A percentile compares a stretch with the other conserved stretches of the same genome.
Evolutionary conservation across 2,329 filamentous ascomycete species (phyloP).

Genomic region (Sporothrix mexicana): DNA sequence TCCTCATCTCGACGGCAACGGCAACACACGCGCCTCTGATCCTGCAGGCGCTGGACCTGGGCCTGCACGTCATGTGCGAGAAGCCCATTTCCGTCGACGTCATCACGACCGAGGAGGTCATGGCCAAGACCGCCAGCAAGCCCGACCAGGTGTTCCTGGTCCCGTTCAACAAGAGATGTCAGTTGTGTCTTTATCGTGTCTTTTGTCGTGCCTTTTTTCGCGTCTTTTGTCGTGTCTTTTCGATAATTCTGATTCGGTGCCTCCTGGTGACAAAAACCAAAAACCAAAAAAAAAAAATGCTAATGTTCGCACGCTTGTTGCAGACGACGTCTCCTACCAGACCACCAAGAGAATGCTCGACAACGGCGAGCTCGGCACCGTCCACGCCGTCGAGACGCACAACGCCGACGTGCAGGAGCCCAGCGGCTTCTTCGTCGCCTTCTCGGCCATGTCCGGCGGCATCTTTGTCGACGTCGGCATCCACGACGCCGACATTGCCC

Average conservation of each 20-base stretch:
- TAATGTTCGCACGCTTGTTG: neutral
- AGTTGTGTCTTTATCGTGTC: neutral
- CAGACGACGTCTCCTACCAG: constrained; percentile 28
- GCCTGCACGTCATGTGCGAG: constrained; percentile 31
- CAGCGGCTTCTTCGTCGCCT: constrained; percentile 32
- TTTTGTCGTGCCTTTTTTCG: no score
- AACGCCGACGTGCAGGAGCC: constrained; percentile 31
- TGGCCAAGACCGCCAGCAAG: constrained; percentile 30
- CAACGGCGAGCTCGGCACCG: constrained; percentile 25
- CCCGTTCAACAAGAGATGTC: constrained; percentile 29
- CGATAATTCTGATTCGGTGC: no score
- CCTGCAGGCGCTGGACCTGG: constrained; percentile 38
- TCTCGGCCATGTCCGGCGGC: constrained; percentile 30
- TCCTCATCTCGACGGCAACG: constrained; percentile 44
- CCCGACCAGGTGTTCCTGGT: constrained; percentile 31
- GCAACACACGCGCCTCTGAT: constrained; percentile 43
- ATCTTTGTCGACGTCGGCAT: constrained; percentile 33
- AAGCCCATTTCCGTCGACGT: constrained; percentile 29
- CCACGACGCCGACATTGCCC: constrained; percentile 33
- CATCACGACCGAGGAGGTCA: constrained; percentile 27
- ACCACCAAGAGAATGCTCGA: constrained; percentile 26
- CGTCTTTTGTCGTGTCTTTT: no score
- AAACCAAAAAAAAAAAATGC: no score
- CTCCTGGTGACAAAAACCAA: no score
- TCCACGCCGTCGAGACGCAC: constrained; percentile 31